These are phyloP conservation scores for Thinopyrum elongatum DNA, from an alignment of 176 grass and related monocot species.

Conservation along the genomic window DNA sequence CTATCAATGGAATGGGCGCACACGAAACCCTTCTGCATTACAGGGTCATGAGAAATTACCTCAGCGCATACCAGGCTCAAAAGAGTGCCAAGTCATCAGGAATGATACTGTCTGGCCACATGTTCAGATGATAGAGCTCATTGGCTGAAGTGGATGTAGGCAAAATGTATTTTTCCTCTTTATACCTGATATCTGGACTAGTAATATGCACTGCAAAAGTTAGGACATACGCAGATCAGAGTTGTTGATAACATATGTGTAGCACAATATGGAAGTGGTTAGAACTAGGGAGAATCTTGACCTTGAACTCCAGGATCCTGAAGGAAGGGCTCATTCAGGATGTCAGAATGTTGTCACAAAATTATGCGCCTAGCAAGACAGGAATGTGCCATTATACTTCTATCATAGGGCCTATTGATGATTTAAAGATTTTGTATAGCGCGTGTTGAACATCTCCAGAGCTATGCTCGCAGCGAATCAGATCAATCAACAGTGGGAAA, in stretches of 20 bases:
- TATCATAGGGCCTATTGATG: slow-evolving; percentile 64
- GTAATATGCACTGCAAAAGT: slow-evolving; percentile 15
- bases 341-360: slow-evolving; percentile 7
- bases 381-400: slow-evolving; percentile 5
- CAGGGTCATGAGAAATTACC: neutral
- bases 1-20: neutral
- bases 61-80: neutral
- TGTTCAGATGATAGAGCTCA: neutral
- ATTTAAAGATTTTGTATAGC: slow-evolving; percentile 73
- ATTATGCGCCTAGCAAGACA: neutral
- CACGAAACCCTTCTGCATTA: neutral
- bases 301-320: neutral
- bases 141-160: neutral
- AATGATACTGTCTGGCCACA: neutral
- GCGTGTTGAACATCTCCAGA: slow-evolving; percentile 76
- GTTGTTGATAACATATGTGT: neutral
- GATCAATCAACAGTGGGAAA: slow-evolving; percentile 83
- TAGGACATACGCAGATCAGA: neutral
- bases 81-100: neutral
- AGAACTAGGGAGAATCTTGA: slow-evolving; percentile 17
- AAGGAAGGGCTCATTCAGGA: neutral
- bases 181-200: neutral
- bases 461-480: slow-evolving; percentile 84
- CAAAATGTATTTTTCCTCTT: neutral
- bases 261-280: neutral